These are phyloP conservation scores for Trichophyton schoenleinii DNA, from an alignment of 2,329 filamentous ascomycete species.

Conservation along the genomic window DNA sequence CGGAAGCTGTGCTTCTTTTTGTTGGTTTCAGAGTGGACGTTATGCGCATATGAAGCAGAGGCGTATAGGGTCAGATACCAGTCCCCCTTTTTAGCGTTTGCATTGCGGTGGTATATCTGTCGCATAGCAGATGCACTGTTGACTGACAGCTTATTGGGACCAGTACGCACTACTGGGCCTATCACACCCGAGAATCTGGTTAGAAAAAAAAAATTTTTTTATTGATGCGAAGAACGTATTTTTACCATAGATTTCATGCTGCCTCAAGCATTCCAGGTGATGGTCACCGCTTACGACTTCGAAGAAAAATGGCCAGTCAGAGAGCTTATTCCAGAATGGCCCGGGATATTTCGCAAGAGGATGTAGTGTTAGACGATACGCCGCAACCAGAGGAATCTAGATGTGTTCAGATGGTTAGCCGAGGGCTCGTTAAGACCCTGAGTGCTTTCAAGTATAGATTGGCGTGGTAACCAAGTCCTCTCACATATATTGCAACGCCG, in stretches of 20 bases:
- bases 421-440: background rate
- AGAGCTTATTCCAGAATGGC: constrained; percentile 10
- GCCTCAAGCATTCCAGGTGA: constrained; percentile 10
- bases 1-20: constrained; percentile 13
- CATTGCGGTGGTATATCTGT: constrained; percentile 35
- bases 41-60: constrained; percentile 10
- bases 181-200: background rate
- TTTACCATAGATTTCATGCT: constrained; percentile 25
- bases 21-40: constrained; percentile 13
- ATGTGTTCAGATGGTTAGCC: background rate
- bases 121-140: constrained; percentile 58
- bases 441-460: background rate
- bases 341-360: constrained; percentile 14
- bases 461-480: background rate
- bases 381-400: background rate
- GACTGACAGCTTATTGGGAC: constrained; percentile 64
- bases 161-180: constrained; percentile 57
- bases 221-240: background rate
- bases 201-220: background rate
- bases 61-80: constrained; percentile 30
- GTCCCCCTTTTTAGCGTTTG: constrained; percentile 18
- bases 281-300: constrained; percentile 10
- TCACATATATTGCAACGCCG: background rate
- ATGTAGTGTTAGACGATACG: constrained; percentile 13
- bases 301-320: constrained; percentile 6